phyloP scores from a whole-genome alignment of 495 filamentous ascomycete species.

The Penicillium roqueforti region DNA sequence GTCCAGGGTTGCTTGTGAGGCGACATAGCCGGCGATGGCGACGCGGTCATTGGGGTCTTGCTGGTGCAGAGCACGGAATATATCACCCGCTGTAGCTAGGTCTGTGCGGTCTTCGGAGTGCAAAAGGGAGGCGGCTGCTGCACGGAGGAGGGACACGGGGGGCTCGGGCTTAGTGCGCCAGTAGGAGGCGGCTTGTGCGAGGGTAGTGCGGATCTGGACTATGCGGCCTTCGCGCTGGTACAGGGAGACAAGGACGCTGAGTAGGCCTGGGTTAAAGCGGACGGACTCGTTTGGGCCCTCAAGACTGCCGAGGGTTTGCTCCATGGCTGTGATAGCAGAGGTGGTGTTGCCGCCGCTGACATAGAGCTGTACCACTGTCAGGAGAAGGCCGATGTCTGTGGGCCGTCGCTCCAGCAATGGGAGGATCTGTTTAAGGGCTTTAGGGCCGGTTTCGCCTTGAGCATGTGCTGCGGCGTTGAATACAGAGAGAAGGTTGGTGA shows the following conservation, averaged over 20 bases:
- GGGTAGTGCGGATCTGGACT: constrained; percentile 60
- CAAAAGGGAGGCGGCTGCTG: constrained; percentile 75
- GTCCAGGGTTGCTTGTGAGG: constrained; percentile 69
- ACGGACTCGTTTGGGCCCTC: constrained; percentile 65
- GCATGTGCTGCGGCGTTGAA: constrained; percentile 77
- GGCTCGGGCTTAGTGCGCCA: constrained; percentile 61
- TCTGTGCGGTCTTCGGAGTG: constrained; percentile 65
- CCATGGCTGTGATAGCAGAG: constrained; percentile 70
- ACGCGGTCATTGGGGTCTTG: constrained; percentile 59
- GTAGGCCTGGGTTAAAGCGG: constrained; percentile 79
- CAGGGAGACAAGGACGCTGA: constrained; percentile 76
- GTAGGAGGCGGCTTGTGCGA: constrained; percentile 77
- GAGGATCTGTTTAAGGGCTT: constrained; percentile 68
- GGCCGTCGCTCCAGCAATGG: constrained; percentile 72
- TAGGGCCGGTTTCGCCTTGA: constrained; percentile 57
- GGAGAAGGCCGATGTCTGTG: constrained; percentile 74
- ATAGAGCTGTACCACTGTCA: constrained; percentile 84
- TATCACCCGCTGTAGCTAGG: constrained; percentile 60
- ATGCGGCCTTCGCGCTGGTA: constrained; percentile 79
- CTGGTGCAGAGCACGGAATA: constrained; percentile 66
- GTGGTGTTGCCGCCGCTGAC: constrained; percentile 68
- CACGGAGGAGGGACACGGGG: constrained; percentile 61
- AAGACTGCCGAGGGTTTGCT: constrained; percentile 68
- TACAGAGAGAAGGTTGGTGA: constrained; percentile 62
- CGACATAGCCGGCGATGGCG: constrained; percentile 75